A percentile compares a stretch with the other conserved stretches of the same genome.
These are phyloP conservation scores for Pelargonium citronellum DNA, from an alignment of 441 rosid genomes.

Conservation along the genomic window DNA sequence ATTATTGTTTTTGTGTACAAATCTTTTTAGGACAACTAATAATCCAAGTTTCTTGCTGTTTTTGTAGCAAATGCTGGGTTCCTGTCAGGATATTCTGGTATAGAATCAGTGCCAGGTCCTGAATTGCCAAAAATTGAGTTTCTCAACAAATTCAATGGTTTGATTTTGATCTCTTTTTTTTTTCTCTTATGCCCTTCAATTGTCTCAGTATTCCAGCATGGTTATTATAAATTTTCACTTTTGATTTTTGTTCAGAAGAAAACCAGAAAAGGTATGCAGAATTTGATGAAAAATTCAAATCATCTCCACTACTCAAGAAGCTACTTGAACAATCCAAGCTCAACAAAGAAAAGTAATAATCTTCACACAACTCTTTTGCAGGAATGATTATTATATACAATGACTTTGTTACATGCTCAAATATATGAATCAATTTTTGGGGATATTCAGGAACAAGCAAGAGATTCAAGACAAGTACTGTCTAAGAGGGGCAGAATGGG, in stretches of 20 bases:
- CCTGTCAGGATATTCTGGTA: slow-evolving; percentile 66
- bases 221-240: not conserved
- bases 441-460: slow-evolving; percentile 49
- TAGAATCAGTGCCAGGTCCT: slow-evolving; percentile 85
- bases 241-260: slow-evolving; percentile 42
- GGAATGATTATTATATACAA: too few species aligned
- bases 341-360: slow-evolving; percentile 67
- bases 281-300: slow-evolving; percentile 63
- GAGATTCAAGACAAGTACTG: slow-evolving; percentile 69
- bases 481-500: slow-evolving; percentile 91
- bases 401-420: too few species aligned
- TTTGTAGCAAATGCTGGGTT: slow-evolving; percentile 69
- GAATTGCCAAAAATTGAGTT: slow-evolving; percentile 69
- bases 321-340: slow-evolving; percentile 63
- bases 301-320: slow-evolving; percentile 72
- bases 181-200: not conserved
- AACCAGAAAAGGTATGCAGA: slow-evolving; percentile 90
- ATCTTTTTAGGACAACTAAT: not conserved
- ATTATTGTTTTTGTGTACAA: not conserved
- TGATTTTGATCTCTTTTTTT: not conserved
- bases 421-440: not conserved
- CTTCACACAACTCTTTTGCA: not conserved
- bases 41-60: not conserved
- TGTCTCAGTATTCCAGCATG: not conserved
- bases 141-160: slow-evolving; percentile 64